phyloP scores from a whole-genome alignment of 2,329 filamentous ascomycete genomes.

The Chalara sp. region DNA sequence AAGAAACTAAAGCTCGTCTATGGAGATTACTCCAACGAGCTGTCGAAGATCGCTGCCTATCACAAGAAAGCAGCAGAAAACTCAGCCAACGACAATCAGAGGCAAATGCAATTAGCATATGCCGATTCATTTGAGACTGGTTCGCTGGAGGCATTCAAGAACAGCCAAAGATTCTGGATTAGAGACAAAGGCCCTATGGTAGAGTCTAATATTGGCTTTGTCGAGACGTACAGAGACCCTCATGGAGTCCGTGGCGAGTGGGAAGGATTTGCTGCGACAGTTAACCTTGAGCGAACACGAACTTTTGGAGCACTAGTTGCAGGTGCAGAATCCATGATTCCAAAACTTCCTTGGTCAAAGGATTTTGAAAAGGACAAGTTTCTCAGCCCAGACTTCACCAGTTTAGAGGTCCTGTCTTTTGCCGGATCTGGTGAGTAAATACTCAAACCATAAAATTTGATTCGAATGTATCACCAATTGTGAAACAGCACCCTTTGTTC shows the following conservation, averaged over 20 bases:
- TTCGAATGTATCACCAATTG: constrained; percentile 10
- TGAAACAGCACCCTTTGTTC: constrained; percentile 4
- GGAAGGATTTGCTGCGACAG: constrained; percentile 71
- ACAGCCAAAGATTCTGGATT: constrained; percentile 76
- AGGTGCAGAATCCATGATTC: constrained; percentile 75
- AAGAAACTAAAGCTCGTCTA: constrained; percentile 67
- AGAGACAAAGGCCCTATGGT: constrained; percentile 75
- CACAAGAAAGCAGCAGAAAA: constrained; percentile 62
- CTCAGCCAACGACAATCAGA: constrained; percentile 67
- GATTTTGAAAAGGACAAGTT: constrained; percentile 98
- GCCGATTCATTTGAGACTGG: constrained; percentile 68
- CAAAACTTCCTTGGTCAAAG: constrained; percentile 77
- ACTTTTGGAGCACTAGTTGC: constrained; percentile 83
- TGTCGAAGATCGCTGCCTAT: constrained; percentile 61
- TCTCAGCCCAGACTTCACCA: constrained; percentile 91
- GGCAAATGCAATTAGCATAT: constrained; percentile 68
- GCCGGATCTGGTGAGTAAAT: constrained; percentile 37
- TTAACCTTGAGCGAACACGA: constrained; percentile 84
- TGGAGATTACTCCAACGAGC: constrained; percentile 67
- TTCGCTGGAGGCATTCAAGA: constrained; percentile 71
- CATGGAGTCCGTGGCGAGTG: constrained; percentile 76
- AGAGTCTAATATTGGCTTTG: constrained; percentile 76
- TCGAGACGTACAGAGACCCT: constrained; percentile 81
- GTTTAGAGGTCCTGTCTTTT: constrained; percentile 84
- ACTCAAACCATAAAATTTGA: too few species aligned